These are phyloP conservation scores for Aspergillus bertholletiae DNA, from an alignment of 495 filamentous ascomycete species.

Conservation along the genomic window DNA sequence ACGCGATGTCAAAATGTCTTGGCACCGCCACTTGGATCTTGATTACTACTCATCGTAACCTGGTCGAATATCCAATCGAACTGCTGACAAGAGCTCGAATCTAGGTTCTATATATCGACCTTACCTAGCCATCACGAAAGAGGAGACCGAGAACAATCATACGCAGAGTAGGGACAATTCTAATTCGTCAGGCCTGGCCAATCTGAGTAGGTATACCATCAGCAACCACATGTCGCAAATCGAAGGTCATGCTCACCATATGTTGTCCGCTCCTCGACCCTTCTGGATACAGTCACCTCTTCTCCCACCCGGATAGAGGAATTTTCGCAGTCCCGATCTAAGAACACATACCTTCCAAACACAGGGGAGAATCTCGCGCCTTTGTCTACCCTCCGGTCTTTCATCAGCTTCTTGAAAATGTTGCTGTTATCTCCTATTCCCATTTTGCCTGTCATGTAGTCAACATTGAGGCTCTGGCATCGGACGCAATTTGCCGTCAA, in stretches of 20 bases:
- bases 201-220: slow-evolving; percentile 15
- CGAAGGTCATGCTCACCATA: slow-evolving; percentile 51
- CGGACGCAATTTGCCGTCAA: slow-evolving; percentile 79
- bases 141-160: no score
- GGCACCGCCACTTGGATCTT: no score
- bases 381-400: slow-evolving; percentile 71
- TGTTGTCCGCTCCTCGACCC: slow-evolving; percentile 55
- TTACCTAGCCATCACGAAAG: no score
- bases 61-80: no score
- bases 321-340: slow-evolving; percentile 31
- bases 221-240: neutral
- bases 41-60: no score
- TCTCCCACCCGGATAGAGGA: slow-evolving; percentile 62
- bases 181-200: slow-evolving; percentile 26
- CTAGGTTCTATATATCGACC: no score
- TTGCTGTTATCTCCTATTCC: slow-evolving; percentile 60
- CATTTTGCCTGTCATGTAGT: slow-evolving; percentile 69
- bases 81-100: no score
- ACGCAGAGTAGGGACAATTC: no score
- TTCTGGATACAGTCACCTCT: slow-evolving; percentile 57
- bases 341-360: slow-evolving; percentile 80
- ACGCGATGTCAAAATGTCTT: no score
- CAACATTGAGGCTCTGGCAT: slow-evolving; percentile 77
- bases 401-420: slow-evolving; percentile 73
- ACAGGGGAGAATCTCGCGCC: slow-evolving; percentile 74